Evolutionary conservation across 352 stramenopile genomes (phyloP).

Genomic region (Globisporangium recalcitrans): DNA sequence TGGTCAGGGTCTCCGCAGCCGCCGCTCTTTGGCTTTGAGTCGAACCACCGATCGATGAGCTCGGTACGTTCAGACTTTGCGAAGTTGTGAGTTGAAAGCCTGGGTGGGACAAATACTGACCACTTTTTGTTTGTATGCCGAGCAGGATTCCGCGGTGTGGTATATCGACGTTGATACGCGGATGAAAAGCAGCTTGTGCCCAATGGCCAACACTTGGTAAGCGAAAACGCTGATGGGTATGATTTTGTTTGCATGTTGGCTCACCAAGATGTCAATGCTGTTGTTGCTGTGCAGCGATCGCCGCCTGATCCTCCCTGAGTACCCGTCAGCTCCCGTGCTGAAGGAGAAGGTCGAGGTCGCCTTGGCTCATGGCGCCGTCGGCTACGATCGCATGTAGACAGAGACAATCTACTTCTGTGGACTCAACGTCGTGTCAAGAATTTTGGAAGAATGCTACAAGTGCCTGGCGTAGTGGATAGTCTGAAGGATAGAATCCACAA

Average conservation of each 20-base stretch:
- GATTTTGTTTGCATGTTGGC: not conserved
- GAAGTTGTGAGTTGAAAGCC: not conserved
- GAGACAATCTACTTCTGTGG: too few relatives aligned
- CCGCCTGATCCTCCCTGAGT: slow-evolving; percentile 63
- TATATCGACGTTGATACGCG: slow-evolving; percentile 62
- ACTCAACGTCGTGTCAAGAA: not conserved
- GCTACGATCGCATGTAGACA: slow-evolving; percentile 74
- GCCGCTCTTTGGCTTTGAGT: slow-evolving; percentile 71
- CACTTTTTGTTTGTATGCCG: not conserved
- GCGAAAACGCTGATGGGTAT: not conserved
- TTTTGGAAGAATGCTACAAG: too few relatives aligned
- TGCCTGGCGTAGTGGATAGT: too few relatives aligned
- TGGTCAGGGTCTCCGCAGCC: slow-evolving; percentile 67
- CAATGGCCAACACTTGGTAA: slow-evolving; percentile 77
- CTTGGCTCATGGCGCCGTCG: slow-evolving; percentile 53
- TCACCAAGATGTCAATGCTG: not conserved
- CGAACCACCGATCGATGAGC: slow-evolving; percentile 43
- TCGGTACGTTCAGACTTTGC: slow-evolving; percentile 30
- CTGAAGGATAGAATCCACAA: too few relatives aligned
- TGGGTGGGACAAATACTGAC: too few relatives aligned
- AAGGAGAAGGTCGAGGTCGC: slow-evolving; percentile 61
- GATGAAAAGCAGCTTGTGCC: slow-evolving; percentile 42
- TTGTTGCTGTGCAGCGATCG: slow-evolving; percentile 37
- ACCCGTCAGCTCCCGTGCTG: slow-evolving; percentile 42
- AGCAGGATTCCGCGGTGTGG: slow-evolving; percentile 55